phyloP scores from a whole-genome alignment of 139 green algal genomes.

The Chlamydomonas incerta region DNA sequence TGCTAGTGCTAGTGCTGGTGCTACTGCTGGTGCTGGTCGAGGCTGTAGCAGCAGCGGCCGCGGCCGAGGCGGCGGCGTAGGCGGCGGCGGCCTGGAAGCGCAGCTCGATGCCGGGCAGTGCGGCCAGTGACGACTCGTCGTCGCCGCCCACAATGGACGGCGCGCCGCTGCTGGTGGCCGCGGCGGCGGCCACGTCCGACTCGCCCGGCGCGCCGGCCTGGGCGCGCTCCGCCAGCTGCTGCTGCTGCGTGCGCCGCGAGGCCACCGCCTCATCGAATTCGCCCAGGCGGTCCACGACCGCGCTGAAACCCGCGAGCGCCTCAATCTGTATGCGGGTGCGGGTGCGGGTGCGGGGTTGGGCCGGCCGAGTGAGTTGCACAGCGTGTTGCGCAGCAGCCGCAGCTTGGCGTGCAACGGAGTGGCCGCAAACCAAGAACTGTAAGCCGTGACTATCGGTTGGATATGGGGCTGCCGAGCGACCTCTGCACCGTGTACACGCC shows the following conservation, averaged over 20 bases:
- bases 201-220: not conserved
- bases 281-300: constrained; percentile 92
- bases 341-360: too few species aligned
- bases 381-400: too few species aligned
- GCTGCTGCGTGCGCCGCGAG: constrained; percentile 18
- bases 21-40: too few species aligned
- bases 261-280: constrained; percentile 84
- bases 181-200: not conserved
- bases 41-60: too few species aligned
- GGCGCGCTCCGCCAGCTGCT: not conserved
- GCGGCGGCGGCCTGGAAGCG: constrained; percentile 6
- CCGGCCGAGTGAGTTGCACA: too few species aligned
- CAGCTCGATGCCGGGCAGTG: constrained; percentile 8
- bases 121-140: not conserved
- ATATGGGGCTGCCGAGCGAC: too few species aligned
- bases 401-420: too few species aligned
- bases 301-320: constrained; percentile 77
- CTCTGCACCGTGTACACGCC: too few species aligned
- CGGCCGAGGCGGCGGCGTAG: too few species aligned
- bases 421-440: too few species aligned
- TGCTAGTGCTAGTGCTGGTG: too few species aligned
- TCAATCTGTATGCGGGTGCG: constrained; percentile 82
- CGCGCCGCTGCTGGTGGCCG: not conserved
- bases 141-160: not conserved
- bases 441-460: too few species aligned